Evolutionary conservation across 768 basidiomycete genomes (phyloP), one percentile per base, ranked within the genome.

Genomic region (Dentipellis sp.): DNA sequence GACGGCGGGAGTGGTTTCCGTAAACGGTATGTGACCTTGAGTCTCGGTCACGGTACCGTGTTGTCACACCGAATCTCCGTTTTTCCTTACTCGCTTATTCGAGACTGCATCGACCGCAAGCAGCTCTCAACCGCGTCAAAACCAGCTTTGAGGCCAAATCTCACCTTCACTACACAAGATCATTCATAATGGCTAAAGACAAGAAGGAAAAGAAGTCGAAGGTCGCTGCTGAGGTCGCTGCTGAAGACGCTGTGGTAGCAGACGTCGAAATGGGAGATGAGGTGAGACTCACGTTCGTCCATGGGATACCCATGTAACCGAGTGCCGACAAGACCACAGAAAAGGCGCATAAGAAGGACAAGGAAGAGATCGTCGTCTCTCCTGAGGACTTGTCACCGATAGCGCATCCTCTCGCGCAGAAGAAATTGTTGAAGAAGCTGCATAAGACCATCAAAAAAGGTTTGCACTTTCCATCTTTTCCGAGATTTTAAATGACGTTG

Each of bases 401-500:
- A 54, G 97, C 97, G 6, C 84, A 85, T 61, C 97, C 97, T 7
- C 75, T 99, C 38, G 97, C 97, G 19, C 84, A 86, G 69, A 91
- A 86, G 75, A 99, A 98, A 73, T 78, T 97, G 29, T 72, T 87
- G 42, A 98, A 97, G 73, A 97, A 94, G 71, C 73, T 98, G 36
- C 87, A 97, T 76, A 94, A 94, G 71, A 87, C 88, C 7, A 88
- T 97, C 62, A 97, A 94, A 76, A 91, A 88, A 73, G 93, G 93
- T 86, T 42, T 48, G 69, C 57, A 56, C 36, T 22, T 19, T 62
- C 16, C 49, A 5, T 10, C 14, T 45, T n/a, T 14, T 19, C 42
- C 16, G 16, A 45, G 16, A n/a, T 19, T 19, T 0, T 45, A 45
- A 14, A 3, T 45, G 12, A 45, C 10, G 29, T 17, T 10, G 2